Evolutionary conservation across 2,329 filamentous ascomycete genomes (phyloP), one percentile per base, ranked within the genome.

Genomic region (Venturia oleaginea): DNA sequence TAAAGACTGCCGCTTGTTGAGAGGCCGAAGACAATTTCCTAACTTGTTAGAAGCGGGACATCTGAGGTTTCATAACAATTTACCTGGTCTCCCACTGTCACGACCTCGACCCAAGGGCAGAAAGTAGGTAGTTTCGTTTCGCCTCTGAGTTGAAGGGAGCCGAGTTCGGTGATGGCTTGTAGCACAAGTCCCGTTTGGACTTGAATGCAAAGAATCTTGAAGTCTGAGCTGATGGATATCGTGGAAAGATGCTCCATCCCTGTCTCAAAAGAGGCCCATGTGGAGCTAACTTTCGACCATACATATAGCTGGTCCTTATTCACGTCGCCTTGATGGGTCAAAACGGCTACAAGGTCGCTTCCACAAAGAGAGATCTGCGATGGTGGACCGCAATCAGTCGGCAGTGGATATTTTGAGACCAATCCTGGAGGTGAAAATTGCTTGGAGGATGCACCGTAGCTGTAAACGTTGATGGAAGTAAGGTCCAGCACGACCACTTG

Each of bases 1-100:
- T 90, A 95, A 0, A 99, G 79, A 63, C 88, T 82, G 0, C 94
- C 94, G 64, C 85, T 88, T 59, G 84, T 83, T 3, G 91, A 89
- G 67, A 97, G 77, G 1, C 91, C 89, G 66, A 87, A 80, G 11
- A 81, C 73, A 46, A 84, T 72, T 57, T 73, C 68, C 80, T 83
- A 67, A 40, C 13, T 17, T 10, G 38, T 40, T 15, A 40, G 13
- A 40, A 40, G 38, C 38, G 17, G 22, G 19, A 30, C 7, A 32
- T 60, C 59, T 30, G 15, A 61, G 59, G 24, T 13, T 24, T 19
- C 59, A 22, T 59, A 5, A 24, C 2, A 32, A 62, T 68, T 65
- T 73, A 79, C 77, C 70, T 78, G 72, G 30, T 78, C 74, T 2
- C 75, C 74, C 17, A 75, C 71, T 37, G 76, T 72, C 69, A 72